phyloP scores from a whole-genome alignment of 371 early-diverging fungal species.

The Apophysomyces elegans region DNA sequence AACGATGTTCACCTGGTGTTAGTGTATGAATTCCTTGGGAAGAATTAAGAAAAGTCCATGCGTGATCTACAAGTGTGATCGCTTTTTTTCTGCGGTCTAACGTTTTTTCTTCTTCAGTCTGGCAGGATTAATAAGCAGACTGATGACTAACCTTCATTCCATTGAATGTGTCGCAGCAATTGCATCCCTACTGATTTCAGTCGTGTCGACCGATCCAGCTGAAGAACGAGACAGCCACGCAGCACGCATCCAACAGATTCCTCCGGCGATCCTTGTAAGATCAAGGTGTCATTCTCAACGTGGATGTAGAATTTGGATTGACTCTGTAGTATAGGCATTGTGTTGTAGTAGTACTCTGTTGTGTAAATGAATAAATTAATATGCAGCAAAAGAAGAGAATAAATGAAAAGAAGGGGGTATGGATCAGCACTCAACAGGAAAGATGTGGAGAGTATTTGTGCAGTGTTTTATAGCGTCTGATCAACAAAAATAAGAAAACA shows the following conservation, averaged over 20 bases:
- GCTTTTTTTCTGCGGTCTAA: constrained; percentile 15
- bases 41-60: constrained; percentile 34
- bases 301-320: constrained; percentile 9
- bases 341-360: neutral
- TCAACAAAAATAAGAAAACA: neutral
- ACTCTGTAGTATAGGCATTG: neutral
- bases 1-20: constrained; percentile 29
- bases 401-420: neutral
- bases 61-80: constrained; percentile 25
- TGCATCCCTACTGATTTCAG: constrained; percentile 35
- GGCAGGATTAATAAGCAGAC: constrained; percentile 7
- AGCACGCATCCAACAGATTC: constrained; percentile 42
- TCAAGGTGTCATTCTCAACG: constrained; percentile 21
- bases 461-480: neutral
- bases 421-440: no score
- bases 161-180: constrained; percentile 21
- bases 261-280: constrained; percentile 35
- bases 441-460: neutral
- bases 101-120: neutral
- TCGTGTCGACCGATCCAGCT: constrained; percentile 28
- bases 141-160: constrained; percentile 34
- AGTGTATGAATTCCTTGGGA: constrained; percentile 23
- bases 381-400: constrained; percentile 1
- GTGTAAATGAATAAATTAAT: neutral
- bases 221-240: constrained; percentile 32